Evolutionary conservation across 108 stramenopile genomes (phyloP), one percentile per base, ranked within the genome.

Genomic region (Schizochytrium sp.): DNA sequence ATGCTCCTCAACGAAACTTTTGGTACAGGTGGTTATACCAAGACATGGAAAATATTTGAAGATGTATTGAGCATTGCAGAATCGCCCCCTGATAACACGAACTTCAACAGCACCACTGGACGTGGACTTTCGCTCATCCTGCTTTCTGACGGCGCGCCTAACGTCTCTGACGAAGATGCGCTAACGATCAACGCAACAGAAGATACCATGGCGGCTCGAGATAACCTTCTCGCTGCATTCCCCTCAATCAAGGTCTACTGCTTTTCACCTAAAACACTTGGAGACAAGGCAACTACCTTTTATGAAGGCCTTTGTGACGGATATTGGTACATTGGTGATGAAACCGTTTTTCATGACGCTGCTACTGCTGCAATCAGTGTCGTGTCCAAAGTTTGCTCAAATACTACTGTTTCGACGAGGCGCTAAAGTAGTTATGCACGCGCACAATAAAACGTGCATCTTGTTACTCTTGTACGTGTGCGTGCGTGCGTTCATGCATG

Each of bases 161-260:
- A 60, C 59, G 59, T 60, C 19, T 17, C n/a, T 60, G 19, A 60
- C n/a, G 59, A 60, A n/a, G 19, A 60, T n/a, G 19, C 17, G 59
- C 41, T 72, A 42, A 58, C 57, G 57, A 58, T 10, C 13, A 58
- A 58, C 28, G 64, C 64, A 38, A 69, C 42, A 69, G 64, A 7
- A 2, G 15, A 69, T 7, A 69, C 64, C 15, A 38, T 69, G 19
- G 28, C 1, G 44, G 64, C 15, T 8, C 64, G 64, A 8, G 64
- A 69, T 44, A 38, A 7, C 12, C 4, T 83, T 2, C 13, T 83
- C 15, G 28, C 49, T 38, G n/a, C 17, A 17, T 83, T 83, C 28
- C 76, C 76, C 45, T 5, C 49, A 40, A 53, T 55, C 38, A 83
- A 83, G 47, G n/a, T 83, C 47, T 83, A 10, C 15, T 83, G 76